phyloP scores from a whole-genome alignment of 345 rosid species.

The Kernera saxatilis region DNA sequence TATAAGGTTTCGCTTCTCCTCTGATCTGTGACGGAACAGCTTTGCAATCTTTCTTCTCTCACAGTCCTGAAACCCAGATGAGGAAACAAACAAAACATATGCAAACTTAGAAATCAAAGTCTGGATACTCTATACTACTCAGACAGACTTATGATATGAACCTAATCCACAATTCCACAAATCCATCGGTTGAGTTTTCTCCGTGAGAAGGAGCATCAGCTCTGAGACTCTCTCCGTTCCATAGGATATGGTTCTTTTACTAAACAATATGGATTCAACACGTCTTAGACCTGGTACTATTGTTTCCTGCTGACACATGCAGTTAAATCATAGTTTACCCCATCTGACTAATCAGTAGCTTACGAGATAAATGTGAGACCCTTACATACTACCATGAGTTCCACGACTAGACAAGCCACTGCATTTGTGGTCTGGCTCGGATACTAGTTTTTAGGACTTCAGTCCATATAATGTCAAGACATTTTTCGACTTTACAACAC shows the following conservation, averaged over 20 bases:
- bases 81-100: neutral
- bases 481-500: neutral
- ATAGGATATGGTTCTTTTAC: neutral
- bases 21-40: slow-evolving; percentile 75
- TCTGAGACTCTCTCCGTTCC: neutral
- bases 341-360: neutral
- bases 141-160: neutral
- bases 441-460: slow-evolving; percentile 3
- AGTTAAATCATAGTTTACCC: neutral
- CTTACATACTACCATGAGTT: neutral
- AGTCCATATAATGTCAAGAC: neutral
- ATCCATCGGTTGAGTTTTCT: neutral
- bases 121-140: neutral
- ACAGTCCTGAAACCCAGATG: slow-evolving; percentile 64
- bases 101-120: neutral
- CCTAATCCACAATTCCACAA: neutral
- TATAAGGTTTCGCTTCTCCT: slow-evolving; percentile 49
- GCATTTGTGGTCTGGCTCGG: neutral
- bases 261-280: neutral
- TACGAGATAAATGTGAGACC: neutral
- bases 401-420: slow-evolving; percentile 4
- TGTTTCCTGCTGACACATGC: neutral
- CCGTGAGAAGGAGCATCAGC: neutral
- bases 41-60: slow-evolving; percentile 88
- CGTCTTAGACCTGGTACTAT: neutral